Conservation (phyloP, 306 rosid species). For the Hylodesmum podocarpum region DNA sequence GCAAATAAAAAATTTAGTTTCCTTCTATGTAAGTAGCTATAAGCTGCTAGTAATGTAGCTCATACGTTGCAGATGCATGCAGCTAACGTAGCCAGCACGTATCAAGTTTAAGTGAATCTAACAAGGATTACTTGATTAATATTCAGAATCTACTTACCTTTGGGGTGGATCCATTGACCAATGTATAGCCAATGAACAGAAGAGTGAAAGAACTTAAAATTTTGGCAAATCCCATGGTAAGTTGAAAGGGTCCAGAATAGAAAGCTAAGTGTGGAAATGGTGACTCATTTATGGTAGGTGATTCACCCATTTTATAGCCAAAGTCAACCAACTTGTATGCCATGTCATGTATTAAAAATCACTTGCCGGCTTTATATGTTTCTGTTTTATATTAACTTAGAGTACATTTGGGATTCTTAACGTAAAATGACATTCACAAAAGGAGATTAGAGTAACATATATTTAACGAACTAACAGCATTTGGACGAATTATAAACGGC, state of each 20-base stretch:
- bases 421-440: conserved; percentile 16
- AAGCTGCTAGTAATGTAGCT: neutral
- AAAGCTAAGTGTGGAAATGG: conserved; percentile 21
- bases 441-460: neutral
- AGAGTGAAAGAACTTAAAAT: conserved; percentile 25
- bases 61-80: conserved; percentile 25
- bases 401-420: conserved; percentile 27
- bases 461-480: neutral
- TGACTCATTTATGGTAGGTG: conserved; percentile 7
- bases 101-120: neutral
- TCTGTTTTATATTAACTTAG: conserved; percentile 34
- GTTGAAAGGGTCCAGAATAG: conserved; percentile 1
- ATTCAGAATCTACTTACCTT: conserved; percentile 39
- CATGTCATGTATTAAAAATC: neutral
- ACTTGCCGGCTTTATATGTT: conserved; percentile 44
- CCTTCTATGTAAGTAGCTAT: neutral
- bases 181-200: conserved; percentile 37
- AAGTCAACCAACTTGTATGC: neutral
- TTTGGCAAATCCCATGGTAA: conserved; percentile 34
- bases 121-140: neutral
- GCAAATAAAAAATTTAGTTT: conserved; percentile 20
- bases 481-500: conserved; percentile 32
- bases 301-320: conserved; percentile 39
- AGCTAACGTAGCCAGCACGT: conserved; percentile 23
- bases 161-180: conserved; percentile 45